Conservation (phyloP, 805 yeast species). For the Metschnikowia borealis region DNA sequence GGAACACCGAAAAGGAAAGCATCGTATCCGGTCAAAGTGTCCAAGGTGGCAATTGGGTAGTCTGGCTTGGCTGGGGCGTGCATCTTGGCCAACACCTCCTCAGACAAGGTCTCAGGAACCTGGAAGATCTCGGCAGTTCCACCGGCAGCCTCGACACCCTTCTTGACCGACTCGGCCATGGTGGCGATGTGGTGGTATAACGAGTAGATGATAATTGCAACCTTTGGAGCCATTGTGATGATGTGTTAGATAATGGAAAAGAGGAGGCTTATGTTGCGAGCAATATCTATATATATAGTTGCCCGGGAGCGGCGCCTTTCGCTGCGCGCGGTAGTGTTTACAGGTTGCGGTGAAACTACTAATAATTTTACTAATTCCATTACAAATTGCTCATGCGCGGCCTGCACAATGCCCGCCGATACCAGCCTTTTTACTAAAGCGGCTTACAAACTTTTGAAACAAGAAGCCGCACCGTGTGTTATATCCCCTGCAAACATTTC, state of each 20-base stretch:
- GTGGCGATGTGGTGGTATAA: slow-evolving; percentile 72
- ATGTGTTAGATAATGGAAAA: neutral
- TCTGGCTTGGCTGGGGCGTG: slow-evolving; percentile 63
- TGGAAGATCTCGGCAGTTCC: slow-evolving; percentile 31
- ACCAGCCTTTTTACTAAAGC: neutral
- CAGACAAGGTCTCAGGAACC: slow-evolving; percentile 68
- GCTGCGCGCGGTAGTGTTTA: neutral
- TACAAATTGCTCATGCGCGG: neutral
- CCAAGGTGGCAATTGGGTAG: slow-evolving; percentile 59
- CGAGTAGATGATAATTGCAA: slow-evolving; percentile 78
- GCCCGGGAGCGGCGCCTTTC: neutral
- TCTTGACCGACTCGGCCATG: slow-evolving; percentile 64
- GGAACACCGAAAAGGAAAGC: slow-evolving; percentile 84
- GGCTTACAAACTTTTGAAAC: neutral
- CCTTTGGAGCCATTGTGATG: slow-evolving; percentile 34
- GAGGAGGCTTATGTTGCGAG: neutral
- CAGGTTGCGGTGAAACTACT: neutral
- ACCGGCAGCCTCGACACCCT: slow-evolving; percentile 69
- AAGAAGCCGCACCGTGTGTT: neutral
- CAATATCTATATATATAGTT: neutral
- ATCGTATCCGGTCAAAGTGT: slow-evolving; percentile 60
- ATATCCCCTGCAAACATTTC: neutral
- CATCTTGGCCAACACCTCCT: slow-evolving; percentile 56
- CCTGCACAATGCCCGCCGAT: neutral
- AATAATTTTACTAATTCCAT: neutral